Percentiles rank a stretch among this genome's conserved stretches.
Conservation (phyloP, 306 rosid genomes). For the Glycine tomentella region DNA sequence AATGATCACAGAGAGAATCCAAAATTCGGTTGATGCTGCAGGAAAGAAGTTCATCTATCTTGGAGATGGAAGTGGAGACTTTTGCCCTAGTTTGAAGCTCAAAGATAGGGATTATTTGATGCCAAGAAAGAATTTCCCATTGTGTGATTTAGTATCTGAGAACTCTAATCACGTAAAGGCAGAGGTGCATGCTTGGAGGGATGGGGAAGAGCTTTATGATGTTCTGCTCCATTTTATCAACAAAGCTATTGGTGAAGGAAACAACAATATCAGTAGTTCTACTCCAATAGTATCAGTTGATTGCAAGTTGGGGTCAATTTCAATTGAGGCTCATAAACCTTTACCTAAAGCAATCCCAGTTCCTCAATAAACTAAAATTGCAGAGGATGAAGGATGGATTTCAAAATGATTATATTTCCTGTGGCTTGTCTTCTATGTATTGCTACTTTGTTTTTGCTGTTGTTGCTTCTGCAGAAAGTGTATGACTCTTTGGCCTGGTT, state of each 20-base stretch:
- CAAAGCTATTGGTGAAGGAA: conserved; percentile 41
- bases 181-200: conserved; percentile 58
- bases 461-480: background rate
- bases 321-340: conserved; percentile 43
- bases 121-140: conserved; percentile 65
- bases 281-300: conserved; percentile 44
- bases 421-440: background rate
- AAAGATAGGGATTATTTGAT: conserved; percentile 59
- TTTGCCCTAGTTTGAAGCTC: conserved; percentile 73
- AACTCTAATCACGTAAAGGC: conserved; percentile 55
- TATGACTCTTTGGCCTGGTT: background rate
- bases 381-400: background rate
- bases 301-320: conserved; percentile 49
- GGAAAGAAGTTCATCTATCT: conserved; percentile 59
- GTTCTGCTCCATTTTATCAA: conserved; percentile 45
- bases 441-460: background rate
- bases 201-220: conserved; percentile 57
- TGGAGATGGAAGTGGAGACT: conserved; percentile 76
- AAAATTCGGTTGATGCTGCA: conserved; percentile 40
- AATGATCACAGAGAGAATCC: conserved; percentile 55
- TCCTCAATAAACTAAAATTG: conserved; percentile 18
- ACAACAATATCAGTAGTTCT: background rate
- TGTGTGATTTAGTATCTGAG: conserved; percentile 56
- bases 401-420: background rate
- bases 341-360: conserved; percentile 41